Base-by-base conservation (phyloP, 2,329 filamentous ascomycete genomes). In the Tolypocladium paradoxum region DNA sequence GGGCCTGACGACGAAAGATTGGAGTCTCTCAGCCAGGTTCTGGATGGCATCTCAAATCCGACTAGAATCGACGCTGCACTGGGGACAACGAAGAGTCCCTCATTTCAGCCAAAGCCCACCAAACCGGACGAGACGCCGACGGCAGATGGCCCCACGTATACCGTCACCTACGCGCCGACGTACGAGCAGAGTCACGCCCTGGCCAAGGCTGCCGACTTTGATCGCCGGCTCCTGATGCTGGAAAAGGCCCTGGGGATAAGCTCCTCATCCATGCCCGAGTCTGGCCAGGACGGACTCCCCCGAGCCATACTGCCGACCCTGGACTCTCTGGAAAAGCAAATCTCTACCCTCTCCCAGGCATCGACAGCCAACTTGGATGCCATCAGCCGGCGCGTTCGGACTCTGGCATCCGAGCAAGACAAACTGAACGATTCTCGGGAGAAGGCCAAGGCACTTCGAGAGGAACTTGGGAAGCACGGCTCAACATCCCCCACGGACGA, bases 201-300 rank as follows among this genome's bases (percentile, higher is more conserved):
- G 36, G 82, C 84, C 35, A 88, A 90, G 67, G 86, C 89, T 7
- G 88, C 91, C 27, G 87, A 93, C 57, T 96, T 99, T 62, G 92
- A 97, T 65, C 79, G 82, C 33, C 83, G 93, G 6, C 80, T 99
- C 22, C 74, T 85, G 3, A 74, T 87, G 33, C 75, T 99, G 48
- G 93, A 99, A 72, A 83, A 83, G 59, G 81, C 84, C 1, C 79
- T 99, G 31, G 93, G 93, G 11, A 79, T 96, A 49, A 86, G 83
- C 40, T 83, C 84, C 24, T 82, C 84, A 0, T 78, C 82, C 12
- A 75, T 87, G 58, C 79, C 85, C 1, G 83, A 84, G 59, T 70
- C 79, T 34, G 82, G 77, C 58, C 69, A 77, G 2, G 77, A 81
- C 53, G 76, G 76, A 18, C 65, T 79, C 5, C 76, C 80, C 14